Evolutionary conservation across 495 filamentous ascomycete species (phyloP), one percentile per base, ranked within the genome.

Genomic region (Penicillium ucsense): DNA sequence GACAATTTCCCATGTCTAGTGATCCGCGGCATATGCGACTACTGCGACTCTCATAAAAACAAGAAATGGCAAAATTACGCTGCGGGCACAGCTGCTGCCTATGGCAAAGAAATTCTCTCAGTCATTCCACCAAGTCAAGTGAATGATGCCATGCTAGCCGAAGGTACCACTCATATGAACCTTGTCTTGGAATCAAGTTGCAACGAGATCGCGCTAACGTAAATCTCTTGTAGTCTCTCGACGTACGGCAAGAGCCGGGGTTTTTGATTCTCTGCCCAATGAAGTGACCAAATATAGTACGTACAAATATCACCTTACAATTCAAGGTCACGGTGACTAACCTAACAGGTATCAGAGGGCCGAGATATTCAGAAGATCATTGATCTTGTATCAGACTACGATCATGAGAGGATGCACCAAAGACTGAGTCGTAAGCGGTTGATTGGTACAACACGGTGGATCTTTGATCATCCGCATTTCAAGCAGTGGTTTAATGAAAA

Each of bases 1-100:
- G 37, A 28, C 33, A 58, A 39, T 11, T 60, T 67, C 35, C 60
- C 53, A 40, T 67, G 60, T 42, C 51, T 67, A 2, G 57, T 67
- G 8, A 59, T 69, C 32, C 50, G 62, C 38, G 66, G 66, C 5
- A 63, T 69, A 31, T 60, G 64, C 41, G 64, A 69, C 47, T 69
- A 67, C 52, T 45, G 55, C 4, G 64, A 69, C 46, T 59, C 60
- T 5, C 64, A 67, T 41, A 67, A 69, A 50, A 67, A 67, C 31
- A 56, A 67, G 31, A 35, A 47, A 31, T 69, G 64, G 65, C 65
- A 67, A 50, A 51, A 36, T 31, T 67, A 66, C 45, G 63, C 60
- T 38, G 64, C 64, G 7, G 41, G 47, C 29, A 50, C 49, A 12
- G 64, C 65, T 31, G 65, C 65, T 33, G 57, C 55, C 8, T 66